A percentile compares a stretch with the other conserved stretches of the same genome.
phyloP scores from a whole-genome alignment of 176 grass and related monocot species.

The Zoysia japonica region DNA sequence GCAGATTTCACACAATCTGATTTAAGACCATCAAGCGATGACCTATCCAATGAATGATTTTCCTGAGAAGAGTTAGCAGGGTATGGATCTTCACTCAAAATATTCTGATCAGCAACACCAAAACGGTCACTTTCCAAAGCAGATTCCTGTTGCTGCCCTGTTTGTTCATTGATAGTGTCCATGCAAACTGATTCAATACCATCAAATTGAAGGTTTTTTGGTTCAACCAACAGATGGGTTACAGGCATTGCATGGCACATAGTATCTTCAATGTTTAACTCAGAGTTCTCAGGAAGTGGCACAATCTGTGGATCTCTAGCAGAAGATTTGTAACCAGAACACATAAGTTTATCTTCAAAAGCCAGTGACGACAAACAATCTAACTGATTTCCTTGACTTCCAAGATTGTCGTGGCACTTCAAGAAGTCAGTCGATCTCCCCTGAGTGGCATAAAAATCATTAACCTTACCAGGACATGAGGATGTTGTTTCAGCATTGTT shows the following conservation, averaged over 20 bases:
- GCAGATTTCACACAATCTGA: conserved; percentile 21
- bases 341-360: conserved; percentile 25
- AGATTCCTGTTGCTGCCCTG: conserved; percentile 23
- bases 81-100: conserved; percentile 37
- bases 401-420: conserved; percentile 20
- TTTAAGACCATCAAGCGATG: conserved; percentile 33
- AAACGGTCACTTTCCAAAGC: conserved; percentile 17
- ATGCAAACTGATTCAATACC: conserved; percentile 36
- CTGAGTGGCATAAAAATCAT: too few species aligned
- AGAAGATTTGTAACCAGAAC: conserved; percentile 27
- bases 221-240: conserved; percentile 43
- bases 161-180: conserved; percentile 26
- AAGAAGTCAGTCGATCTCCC: conserved; percentile 15
- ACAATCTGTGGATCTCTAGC: conserved; percentile 23
- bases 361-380: conserved; percentile 11
- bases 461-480: conserved; percentile 9
- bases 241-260: conserved; percentile 31
- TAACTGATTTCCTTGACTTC: conserved; percentile 30
- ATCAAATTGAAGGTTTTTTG: conserved; percentile 59
- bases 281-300: conserved; percentile 8
- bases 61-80: conserved; percentile 30
- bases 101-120: conserved; percentile 27
- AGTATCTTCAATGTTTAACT: conserved; percentile 20
- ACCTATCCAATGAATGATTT: conserved; percentile 6
- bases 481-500: conserved; percentile 26